These are phyloP conservation scores for Knufia petricola DNA, from an alignment of 2,329 filamentous ascomycete genomes.

Conservation along the genomic window DNA sequence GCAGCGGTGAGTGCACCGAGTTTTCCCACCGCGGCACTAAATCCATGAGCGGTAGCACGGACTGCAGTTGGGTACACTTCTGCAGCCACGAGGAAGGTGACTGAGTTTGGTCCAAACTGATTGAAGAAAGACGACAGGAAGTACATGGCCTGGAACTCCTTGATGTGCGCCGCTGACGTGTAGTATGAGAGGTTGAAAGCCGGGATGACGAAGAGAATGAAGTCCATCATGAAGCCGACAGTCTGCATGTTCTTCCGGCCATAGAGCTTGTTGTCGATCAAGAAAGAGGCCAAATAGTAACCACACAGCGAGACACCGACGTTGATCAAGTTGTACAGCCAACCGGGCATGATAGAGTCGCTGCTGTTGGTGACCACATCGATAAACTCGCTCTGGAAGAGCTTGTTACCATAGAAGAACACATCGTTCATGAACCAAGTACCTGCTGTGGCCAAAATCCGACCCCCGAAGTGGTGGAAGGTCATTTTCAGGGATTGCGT, in stretches of 20 bases:
- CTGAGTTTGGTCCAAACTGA: conserved; percentile 92
- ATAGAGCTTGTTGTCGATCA: conserved; percentile 95
- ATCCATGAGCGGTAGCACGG: conserved; percentile 85
- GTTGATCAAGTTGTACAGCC: conserved; percentile 91
- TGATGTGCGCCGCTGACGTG: conserved; percentile 59
- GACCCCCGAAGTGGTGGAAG: conserved; percentile 73
- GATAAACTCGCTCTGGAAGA: conserved; percentile 90
- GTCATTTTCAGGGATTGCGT: conserved; percentile 70
- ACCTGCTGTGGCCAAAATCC: conserved; percentile 75
- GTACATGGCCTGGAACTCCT: conserved; percentile 92
- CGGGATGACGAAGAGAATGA: conserved; percentile 85
- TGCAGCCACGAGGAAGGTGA: conserved; percentile 91
- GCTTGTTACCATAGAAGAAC: conserved; percentile 99
- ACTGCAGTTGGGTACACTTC: conserved; percentile 95
- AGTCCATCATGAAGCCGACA: conserved; percentile 83
- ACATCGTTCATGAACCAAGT: conserved; percentile 95
- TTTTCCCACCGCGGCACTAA: conserved; percentile 88
- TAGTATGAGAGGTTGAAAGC: conserved; percentile 85
- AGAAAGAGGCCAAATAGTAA: conserved; percentile 76
- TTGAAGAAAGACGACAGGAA: conserved; percentile 98
- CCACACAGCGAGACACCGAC: conserved; percentile 74
- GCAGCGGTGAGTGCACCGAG: conserved; percentile 76
- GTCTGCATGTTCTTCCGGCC: conserved; percentile 96
- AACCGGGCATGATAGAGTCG: conserved; percentile 68
- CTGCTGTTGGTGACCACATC: conserved; percentile 61